phyloP scores from a whole-genome alignment of 2,329 filamentous ascomycete genomes.

The Ambrosiella cleistominuta region DNA sequence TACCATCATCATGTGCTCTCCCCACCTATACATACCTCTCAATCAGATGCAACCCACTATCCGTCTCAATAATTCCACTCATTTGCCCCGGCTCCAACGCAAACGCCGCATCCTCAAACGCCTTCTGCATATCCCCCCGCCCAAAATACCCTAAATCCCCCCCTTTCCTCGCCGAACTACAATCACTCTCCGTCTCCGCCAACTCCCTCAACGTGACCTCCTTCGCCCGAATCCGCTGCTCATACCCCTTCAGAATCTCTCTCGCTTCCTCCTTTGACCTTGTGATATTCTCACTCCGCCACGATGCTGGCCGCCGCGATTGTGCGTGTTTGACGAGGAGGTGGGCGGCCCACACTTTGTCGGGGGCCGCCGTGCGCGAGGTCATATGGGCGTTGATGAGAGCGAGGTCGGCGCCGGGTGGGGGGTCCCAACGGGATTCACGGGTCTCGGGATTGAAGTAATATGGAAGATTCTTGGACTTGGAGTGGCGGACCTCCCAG shows the following conservation, averaged over 20 bases:
- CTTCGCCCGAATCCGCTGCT: slow-evolving; percentile 57
- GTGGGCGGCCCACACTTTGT: slow-evolving; percentile 87
- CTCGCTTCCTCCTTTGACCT: slow-evolving; percentile 75
- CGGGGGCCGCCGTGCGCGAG: slow-evolving; percentile 31
- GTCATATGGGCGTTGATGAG: slow-evolving; percentile 89
- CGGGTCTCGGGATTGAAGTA: slow-evolving; percentile 86
- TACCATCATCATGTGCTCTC: not conserved
- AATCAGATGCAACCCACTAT: slow-evolving; percentile 88
- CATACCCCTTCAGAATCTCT: slow-evolving; percentile 56
- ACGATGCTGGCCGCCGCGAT: slow-evolving; percentile 78
- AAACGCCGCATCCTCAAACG: slow-evolving; percentile 94
- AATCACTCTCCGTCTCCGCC: slow-evolving; percentile 80
- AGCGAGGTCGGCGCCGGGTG: slow-evolving; percentile 70
- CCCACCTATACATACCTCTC: slow-evolving; percentile 46
- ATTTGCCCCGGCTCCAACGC: slow-evolving; percentile 73
- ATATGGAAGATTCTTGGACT: slow-evolving; percentile 96
- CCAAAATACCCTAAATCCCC: slow-evolving; percentile 94
- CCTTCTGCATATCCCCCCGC: slow-evolving; percentile 91
- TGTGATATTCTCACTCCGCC: slow-evolving; percentile 78
- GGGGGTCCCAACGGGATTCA: slow-evolving; percentile 90
- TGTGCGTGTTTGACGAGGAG: slow-evolving; percentile 84
- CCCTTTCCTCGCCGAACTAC: slow-evolving; percentile 82
- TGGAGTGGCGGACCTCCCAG: slow-evolving; percentile 95
- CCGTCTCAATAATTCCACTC: slow-evolving; percentile 75
- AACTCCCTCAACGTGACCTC: slow-evolving; percentile 59